Base-by-base conservation (phyloP, 306 rosid genomes). In the Alnus rubra region DNA sequence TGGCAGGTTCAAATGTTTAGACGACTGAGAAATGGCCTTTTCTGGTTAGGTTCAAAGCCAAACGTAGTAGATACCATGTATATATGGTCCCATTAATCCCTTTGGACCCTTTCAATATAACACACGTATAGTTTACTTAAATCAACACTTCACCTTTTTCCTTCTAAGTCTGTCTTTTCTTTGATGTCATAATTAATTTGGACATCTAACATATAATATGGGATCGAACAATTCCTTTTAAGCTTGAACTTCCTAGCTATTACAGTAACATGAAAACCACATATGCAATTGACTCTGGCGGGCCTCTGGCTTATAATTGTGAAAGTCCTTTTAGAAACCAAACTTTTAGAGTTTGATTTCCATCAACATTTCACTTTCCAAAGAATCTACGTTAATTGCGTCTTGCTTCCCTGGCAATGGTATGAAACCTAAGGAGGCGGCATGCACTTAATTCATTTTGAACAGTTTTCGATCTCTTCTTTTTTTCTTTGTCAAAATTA, bases 11-110 rank as follows among this genome's bases (percentile, higher is more conserved):
- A 37, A 44, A 45, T 60, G 7, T n/a, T 37, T 39, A 39, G 4
- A 39, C 9, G 52, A 33, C 37, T 39, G 48, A n/a, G 65, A 69
- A 54, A 37, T 54, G 56, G 48, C 69, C 35, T 74, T 67, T 50
- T 39, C 12, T 44, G 71, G 87, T 85, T 88, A 81, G 89, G 87
- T 76, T 81, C 78, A 85, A 80, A 78, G 65, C 71, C 28, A 23
- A 23, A 23, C 28, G 28, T 23, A 23, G 28, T 23, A 23, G 28
- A 23, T 23, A 23, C 28, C 28, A 23, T 23, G 0, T 23, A 23
- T 23, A 23, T 23, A 23, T 23, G 28, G 28, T 23, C 28, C 28
- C 28, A 23, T 23, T 23, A 23, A 23, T 23, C 28, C 28, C 28
- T 23, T 23, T 23, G 28, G 28, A 23, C 28, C 28, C 28, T 23